Conservation (phyloP, 768 basidiomycete species). For the Floccularia luteovirens region DNA sequence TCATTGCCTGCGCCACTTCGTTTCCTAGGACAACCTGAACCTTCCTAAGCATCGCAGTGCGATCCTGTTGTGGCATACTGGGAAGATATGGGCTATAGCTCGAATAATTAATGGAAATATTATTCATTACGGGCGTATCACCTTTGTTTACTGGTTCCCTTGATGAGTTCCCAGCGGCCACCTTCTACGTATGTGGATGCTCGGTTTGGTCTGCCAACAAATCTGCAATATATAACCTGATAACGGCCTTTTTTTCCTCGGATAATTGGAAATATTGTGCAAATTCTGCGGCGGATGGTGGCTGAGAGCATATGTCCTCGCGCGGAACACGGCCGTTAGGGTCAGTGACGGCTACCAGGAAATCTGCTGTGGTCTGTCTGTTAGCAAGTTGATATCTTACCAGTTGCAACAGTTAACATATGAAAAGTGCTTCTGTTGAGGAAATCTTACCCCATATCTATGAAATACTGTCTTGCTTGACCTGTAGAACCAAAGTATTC, state of each 20-base stretch:
- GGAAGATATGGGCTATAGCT: slow-evolving; percentile 31
- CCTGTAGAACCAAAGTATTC: slow-evolving; percentile 44
- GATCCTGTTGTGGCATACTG: slow-evolving; percentile 27
- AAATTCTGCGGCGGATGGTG: too few relatives aligned
- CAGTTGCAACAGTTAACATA: not conserved
- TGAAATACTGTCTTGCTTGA: not conserved
- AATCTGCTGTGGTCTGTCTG: slow-evolving; percentile 61
- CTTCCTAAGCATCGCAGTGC: slow-evolving; percentile 29
- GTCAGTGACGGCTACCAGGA: slow-evolving; percentile 54
- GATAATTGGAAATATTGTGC: too few relatives aligned
- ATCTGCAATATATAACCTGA: slow-evolving; percentile 36
- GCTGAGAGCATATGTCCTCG: too few relatives aligned
- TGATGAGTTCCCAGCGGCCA: slow-evolving; percentile 43
- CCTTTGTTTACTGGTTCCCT: slow-evolving; percentile 27
- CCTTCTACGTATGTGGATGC: slow-evolving; percentile 37
- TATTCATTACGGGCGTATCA: too few relatives aligned
- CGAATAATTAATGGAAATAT: too few relatives aligned
- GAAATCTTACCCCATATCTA: not conserved
- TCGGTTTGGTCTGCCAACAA: slow-evolving; percentile 36
- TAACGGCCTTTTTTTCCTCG: slow-evolving; percentile 30
- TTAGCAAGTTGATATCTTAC: slow-evolving; percentile 54
- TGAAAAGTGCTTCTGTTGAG: not conserved
- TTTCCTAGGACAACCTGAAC: slow-evolving; percentile 29
- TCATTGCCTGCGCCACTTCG: slow-evolving; percentile 18
- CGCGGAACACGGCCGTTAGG: too few relatives aligned